Evolutionary conservation across 176 grass and related monocot genomes (phyloP).

Genomic region (Thalia dealbata): DNA sequence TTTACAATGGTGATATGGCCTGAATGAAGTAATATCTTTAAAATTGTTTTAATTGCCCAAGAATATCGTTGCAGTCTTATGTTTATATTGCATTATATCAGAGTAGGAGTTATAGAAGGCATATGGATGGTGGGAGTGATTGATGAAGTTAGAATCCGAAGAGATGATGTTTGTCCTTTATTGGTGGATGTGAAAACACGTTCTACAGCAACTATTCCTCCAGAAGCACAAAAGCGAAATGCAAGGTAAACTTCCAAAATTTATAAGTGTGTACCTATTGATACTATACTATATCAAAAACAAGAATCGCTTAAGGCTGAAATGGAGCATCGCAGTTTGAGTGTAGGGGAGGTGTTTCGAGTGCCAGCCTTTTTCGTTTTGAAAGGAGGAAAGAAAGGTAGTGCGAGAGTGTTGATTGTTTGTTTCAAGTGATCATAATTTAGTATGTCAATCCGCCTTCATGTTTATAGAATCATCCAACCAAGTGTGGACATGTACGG

Average conservation of each 20-base stretch:
- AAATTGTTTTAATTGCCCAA: too few relatives aligned
- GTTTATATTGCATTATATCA: constrained; percentile 20
- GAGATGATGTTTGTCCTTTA: constrained; percentile 33
- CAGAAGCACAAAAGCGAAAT: constrained; percentile 87
- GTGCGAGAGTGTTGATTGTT: neutral
- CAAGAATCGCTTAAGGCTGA: neutral
- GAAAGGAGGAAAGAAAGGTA: neutral
- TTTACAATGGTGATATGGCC: neutral
- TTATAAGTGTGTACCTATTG: constrained; percentile 12
- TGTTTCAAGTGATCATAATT: neutral
- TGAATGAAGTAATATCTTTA: too few relatives aligned
- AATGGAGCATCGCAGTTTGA: neutral
- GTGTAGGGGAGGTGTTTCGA: neutral
- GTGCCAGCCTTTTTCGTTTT: neutral
- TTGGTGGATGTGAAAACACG: constrained; percentile 87
- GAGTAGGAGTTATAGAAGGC: constrained; percentile 52
- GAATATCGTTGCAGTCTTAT: too few relatives aligned
- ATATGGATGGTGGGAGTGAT: constrained; percentile 82
- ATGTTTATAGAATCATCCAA: neutral
- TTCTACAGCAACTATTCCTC: constrained; percentile 32
- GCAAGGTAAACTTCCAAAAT: constrained; percentile 44
- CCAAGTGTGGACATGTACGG: neutral
- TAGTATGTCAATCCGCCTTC: neutral
- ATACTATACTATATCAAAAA: neutral
- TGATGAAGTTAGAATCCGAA: constrained; percentile 61